Conservation (phyloP, 257 asterid species). For the Rauvolfia tetraphylla region DNA sequence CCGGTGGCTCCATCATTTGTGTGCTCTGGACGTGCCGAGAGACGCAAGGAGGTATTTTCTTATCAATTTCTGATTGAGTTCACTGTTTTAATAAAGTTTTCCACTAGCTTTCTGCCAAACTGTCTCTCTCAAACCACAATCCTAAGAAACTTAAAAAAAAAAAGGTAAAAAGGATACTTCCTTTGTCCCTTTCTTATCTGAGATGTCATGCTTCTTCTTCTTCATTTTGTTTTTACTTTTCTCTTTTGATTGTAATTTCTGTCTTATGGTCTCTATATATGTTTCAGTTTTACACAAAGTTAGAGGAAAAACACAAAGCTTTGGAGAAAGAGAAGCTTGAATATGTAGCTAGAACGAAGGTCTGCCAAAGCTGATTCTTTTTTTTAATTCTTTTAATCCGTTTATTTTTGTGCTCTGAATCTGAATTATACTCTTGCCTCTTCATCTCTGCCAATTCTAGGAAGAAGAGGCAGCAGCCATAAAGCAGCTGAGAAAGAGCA, state of each 20-base stretch:
- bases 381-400: background rate
- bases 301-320: slow-evolving; percentile 84
- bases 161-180: background rate
- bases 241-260: slow-evolving; percentile 1
- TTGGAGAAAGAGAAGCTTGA: slow-evolving; percentile 77
- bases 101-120: background rate
- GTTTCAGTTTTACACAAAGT: slow-evolving; percentile 60
- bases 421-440: background rate
- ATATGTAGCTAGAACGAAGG: slow-evolving; percentile 70
- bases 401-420: background rate
- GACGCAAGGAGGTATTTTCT: slow-evolving; percentile 68
- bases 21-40: slow-evolving; percentile 56
- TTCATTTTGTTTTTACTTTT: background rate
- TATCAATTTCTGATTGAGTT: background rate
- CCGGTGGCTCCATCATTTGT: slow-evolving; percentile 67
- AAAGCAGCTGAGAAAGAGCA: slow-evolving; percentile 77
- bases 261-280: background rate
- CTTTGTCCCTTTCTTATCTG: background rate
- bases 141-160: too few species aligned
- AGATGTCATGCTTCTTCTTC: background rate
- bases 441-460: slow-evolving; percentile 38
- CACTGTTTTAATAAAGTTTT: background rate
- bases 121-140: background rate
- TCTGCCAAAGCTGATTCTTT: slow-evolving; percentile 7
- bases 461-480: slow-evolving; percentile 75